Conservation (phyloP, 345 rosid genomes). For the Salix dunnii region DNA sequence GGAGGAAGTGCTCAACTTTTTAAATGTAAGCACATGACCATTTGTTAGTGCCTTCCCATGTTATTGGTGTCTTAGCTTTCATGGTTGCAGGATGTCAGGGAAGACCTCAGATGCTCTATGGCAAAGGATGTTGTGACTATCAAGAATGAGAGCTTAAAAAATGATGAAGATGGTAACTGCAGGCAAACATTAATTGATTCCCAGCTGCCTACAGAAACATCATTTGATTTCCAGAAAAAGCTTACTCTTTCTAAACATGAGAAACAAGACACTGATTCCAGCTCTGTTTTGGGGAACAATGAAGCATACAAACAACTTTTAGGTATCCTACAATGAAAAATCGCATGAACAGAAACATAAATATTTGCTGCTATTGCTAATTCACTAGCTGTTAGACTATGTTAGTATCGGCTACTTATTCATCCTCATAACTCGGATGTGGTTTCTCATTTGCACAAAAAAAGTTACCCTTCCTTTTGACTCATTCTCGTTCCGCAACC, state of each 20-base stretch:
- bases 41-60: background rate
- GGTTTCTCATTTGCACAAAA: too few relatives aligned
- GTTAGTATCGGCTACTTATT: background rate
- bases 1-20: conserved; percentile 82
- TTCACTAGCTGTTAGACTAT: background rate
- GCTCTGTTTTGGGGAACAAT: conserved; percentile 39
- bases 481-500: too few relatives aligned
- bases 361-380: background rate
- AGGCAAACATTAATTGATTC: conserved; percentile 20
- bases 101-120: conserved; percentile 88
- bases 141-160: conserved; percentile 70
- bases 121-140: conserved; percentile 74
- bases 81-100: conserved; percentile 71
- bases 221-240: conserved; percentile 77
- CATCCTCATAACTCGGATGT: background rate
- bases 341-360: background rate
- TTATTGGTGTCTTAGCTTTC: conserved; percentile 30
- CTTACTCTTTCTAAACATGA: conserved; percentile 64
- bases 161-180: conserved; percentile 35
- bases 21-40: conserved; percentile 53
- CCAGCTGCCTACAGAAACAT: conserved; percentile 31
- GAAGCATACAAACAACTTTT: conserved; percentile 53
- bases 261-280: conserved; percentile 44
- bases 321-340: conserved; percentile 34
- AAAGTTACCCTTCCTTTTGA: too few relatives aligned